Conservation (phyloP, 2,329 filamentous ascomycete species). For the Venturiaceae sp. region DNA sequence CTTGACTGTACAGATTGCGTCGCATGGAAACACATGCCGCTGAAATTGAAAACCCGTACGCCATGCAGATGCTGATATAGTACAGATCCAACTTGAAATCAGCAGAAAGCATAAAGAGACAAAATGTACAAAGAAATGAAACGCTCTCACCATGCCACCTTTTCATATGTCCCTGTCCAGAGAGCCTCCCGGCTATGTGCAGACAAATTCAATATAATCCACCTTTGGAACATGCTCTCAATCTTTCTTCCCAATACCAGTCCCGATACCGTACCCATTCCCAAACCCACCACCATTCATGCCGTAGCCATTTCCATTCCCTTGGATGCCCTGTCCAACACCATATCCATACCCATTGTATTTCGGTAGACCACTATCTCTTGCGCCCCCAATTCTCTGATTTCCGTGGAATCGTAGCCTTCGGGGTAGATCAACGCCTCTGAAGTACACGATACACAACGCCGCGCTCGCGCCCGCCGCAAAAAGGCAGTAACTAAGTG, state of each 20-base stretch:
- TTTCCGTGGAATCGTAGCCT: conserved; percentile 47
- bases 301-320: conserved; percentile 19
- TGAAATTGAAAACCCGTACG: background rate
- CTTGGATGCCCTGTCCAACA: conserved; percentile 15
- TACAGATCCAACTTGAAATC: background rate
- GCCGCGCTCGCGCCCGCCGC: conserved; percentile 37
- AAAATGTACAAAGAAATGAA: background rate
- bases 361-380: conserved; percentile 20
- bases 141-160: background rate
- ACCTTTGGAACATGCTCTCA: too few relatives aligned
- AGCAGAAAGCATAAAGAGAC: background rate
- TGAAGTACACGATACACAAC: conserved; percentile 44
- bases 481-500: conserved; percentile 38
- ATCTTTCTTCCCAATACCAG: conserved; percentile 34
- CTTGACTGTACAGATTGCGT: too few relatives aligned
- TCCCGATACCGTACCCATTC: conserved; percentile 32
- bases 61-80: background rate
- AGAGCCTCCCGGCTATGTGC: too few relatives aligned
- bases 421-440: conserved; percentile 41
- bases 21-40: background rate
- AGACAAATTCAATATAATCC: too few relatives aligned
- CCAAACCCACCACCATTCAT: background rate
- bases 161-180: background rate
- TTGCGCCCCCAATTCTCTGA: conserved; percentile 33
- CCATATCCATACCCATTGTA: conserved; percentile 23